These are phyloP conservation scores for Arthroderma uncinatum DNA, from an alignment of 2,329 filamentous ascomycete species.

Conservation along the genomic window DNA sequence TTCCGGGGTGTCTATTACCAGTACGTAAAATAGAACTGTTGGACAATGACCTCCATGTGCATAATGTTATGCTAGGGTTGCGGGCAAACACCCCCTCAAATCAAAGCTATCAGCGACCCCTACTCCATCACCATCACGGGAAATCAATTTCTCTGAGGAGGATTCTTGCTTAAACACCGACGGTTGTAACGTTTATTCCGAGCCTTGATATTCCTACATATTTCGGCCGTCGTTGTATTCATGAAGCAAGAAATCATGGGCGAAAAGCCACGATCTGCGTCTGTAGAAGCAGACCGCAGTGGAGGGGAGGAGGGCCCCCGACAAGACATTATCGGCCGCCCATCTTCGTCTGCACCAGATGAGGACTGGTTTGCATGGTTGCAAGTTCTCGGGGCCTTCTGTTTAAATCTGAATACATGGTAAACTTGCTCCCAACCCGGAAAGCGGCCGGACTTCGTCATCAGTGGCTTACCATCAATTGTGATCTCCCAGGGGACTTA, in stretches of 20 bases:
- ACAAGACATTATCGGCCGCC: neutral
- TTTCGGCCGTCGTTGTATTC: too few species aligned
- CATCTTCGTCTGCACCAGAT: neutral
- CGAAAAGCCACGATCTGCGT: neutral
- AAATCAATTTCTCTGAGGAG: too few species aligned
- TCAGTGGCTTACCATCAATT: too few species aligned
- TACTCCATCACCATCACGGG: too few species aligned
- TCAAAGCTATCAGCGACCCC: neutral
- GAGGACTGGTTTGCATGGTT: neutral
- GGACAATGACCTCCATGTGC: neutral
- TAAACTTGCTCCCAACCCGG: too few species aligned
- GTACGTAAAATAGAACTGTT: too few species aligned
- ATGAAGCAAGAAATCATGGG: neutral
- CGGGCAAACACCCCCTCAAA: neutral
- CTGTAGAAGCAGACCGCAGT: neutral
- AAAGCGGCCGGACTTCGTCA: too few species aligned
- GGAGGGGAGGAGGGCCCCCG: neutral
- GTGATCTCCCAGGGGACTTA: constrained; percentile 32
- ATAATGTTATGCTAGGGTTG: neutral
- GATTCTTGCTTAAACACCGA: neutral
- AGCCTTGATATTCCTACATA: too few species aligned
- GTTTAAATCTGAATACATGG: neutral
- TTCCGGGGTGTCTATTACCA: too few species aligned
- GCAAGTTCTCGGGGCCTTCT: neutral
- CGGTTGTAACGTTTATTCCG: neutral